Evolutionary conservation across 768 basidiomycete genomes (phyloP).

Genomic region (Mycena crocata): DNA sequence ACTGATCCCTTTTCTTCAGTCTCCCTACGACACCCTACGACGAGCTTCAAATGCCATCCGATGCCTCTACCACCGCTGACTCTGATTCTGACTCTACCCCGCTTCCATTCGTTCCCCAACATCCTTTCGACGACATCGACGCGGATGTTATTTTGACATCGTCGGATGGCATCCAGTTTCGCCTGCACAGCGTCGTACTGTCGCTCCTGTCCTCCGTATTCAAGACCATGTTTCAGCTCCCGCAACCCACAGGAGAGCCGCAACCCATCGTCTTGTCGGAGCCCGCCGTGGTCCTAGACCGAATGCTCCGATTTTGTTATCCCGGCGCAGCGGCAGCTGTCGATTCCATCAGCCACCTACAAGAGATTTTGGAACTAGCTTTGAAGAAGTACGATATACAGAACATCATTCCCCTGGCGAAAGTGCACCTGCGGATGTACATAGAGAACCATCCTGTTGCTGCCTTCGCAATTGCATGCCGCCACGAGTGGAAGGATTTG

Average conservation of each 20-base stretch:
- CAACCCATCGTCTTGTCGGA: not conserved
- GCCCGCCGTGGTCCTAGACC: not conserved
- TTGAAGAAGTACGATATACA: conserved; percentile 8
- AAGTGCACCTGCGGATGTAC: not conserved
- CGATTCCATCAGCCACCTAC: not conserved
- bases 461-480: conserved; percentile 4
- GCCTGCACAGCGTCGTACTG: not conserved
- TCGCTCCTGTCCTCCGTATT: not conserved
- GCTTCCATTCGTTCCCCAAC: not conserved
- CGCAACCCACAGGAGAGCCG: not conserved
- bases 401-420: not conserved
- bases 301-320: conserved; percentile 3
- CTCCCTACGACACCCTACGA: too few relatives aligned
- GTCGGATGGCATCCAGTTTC: conserved; percentile 6
- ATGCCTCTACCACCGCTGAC: too few relatives aligned
- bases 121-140: not conserved
- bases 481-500: conserved; percentile 4
- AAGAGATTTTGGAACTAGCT: not conserved
- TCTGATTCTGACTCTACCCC: too few relatives aligned
- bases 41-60: too few relatives aligned
- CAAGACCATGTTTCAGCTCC: not conserved
- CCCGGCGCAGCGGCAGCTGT: not conserved
- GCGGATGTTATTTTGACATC: not conserved
- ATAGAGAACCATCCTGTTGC: not conserved
- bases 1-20: too few relatives aligned